Percentiles rank a stretch among this genome's conserved stretches.
phyloP scores from a whole-genome alignment of 345 rosid species.

The Raphanus sativus region DNA sequence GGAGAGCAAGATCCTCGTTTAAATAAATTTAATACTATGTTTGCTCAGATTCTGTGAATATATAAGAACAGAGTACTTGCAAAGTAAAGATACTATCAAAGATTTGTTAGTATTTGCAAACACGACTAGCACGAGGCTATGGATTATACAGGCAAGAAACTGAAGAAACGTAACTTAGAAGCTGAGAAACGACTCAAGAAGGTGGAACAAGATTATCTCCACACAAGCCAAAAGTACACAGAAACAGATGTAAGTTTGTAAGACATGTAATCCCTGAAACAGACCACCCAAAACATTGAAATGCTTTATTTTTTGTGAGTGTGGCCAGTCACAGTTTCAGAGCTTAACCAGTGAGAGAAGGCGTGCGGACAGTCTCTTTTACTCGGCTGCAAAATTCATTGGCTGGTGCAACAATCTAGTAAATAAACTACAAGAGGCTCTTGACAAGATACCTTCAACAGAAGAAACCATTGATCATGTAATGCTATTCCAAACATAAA shows the following conservation, averaged over 20 bases:
- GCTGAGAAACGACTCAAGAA: background rate
- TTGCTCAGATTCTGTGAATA: background rate
- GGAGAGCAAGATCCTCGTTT: background rate
- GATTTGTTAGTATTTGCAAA: background rate
- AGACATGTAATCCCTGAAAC: background rate
- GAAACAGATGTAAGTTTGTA: conserved; percentile 20
- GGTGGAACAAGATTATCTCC: background rate
- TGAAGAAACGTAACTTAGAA: background rate
- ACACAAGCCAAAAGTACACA: conserved; percentile 2
- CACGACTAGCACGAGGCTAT: background rate
- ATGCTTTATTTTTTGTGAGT: background rate
- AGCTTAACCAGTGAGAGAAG: background rate
- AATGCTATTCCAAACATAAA: conserved; percentile 2
- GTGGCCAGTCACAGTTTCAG: conserved; percentile 5
- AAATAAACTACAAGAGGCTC: conserved; percentile 8
- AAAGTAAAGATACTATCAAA: background rate
- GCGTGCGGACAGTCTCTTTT: background rate
- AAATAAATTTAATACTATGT: background rate
- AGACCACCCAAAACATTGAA: background rate
- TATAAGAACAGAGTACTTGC: background rate
- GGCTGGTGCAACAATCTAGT: background rate
- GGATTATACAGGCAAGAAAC: background rate
- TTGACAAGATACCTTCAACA: conserved; percentile 20
- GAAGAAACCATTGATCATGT: conserved; percentile 21
- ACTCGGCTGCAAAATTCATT: background rate